A percentile compares a stretch with the other conserved stretches of the same genome.
Conservation (phyloP, 2,329 filamentous ascomycete species). For the Colletotrichum plurivorum region DNA sequence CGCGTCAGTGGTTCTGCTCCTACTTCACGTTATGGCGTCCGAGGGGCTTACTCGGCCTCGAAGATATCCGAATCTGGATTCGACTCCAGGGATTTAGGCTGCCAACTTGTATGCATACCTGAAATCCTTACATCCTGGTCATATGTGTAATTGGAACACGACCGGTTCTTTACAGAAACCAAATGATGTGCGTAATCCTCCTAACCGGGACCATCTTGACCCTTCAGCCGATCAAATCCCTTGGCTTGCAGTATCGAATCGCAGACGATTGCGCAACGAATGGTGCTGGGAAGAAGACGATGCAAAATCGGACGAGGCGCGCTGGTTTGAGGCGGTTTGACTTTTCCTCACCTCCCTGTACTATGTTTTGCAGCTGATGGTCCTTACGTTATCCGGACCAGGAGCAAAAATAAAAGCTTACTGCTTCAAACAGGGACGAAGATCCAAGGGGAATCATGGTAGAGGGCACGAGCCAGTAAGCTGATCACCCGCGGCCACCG, state of each 20-base stretch:
- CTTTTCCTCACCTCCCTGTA: conserved; percentile 14
- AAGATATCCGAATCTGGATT: conserved; percentile 20
- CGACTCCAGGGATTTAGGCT: conserved; percentile 1
- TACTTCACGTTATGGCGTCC: not conserved
- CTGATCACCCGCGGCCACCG: conserved; percentile 21
- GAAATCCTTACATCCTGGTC: conserved; percentile 5
- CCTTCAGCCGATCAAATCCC: conserved; percentile 19
- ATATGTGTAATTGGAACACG: conserved; percentile 6
- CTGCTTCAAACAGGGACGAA: conserved; percentile 24
- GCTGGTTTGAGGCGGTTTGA: conserved; percentile 31
- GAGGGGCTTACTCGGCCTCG: not conserved
- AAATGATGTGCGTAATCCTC: conserved; percentile 10
- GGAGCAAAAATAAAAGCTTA: conserved; percentile 21
- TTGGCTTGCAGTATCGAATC: conserved; percentile 13
- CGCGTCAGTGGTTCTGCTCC: conserved; percentile 9
- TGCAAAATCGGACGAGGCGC: conserved; percentile 23
- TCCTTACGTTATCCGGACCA: not conserved
- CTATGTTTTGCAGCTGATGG: conserved; percentile 27
- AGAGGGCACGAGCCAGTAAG: conserved; percentile 28
- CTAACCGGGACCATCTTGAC: not conserved
- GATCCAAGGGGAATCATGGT: not conserved
- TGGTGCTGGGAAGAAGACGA: conserved; percentile 14
- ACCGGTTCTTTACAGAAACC: not conserved
- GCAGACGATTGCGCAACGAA: conserved; percentile 18
- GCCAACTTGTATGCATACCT: conserved; percentile 8